Percentiles rank a stretch among this genome's conserved stretches.
Evolutionary conservation across 352 stramenopile genomes (phyloP).

Genomic region (Globisporangium spiculum): DNA sequence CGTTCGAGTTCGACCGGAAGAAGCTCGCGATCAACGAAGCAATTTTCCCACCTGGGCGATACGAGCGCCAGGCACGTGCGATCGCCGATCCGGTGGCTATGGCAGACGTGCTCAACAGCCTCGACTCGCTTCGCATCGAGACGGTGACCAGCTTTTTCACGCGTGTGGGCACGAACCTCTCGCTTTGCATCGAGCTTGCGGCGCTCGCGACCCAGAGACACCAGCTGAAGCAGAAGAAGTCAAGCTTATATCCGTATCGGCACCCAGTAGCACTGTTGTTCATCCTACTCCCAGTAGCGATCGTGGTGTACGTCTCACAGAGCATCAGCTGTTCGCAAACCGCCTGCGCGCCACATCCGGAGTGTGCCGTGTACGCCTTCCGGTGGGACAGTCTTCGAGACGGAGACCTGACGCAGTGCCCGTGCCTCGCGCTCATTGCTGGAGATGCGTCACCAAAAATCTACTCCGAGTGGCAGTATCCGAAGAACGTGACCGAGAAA

Average conservation of each 20-base stretch:
- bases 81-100: background rate
- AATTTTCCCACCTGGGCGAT: constrained; percentile 18
- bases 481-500: constrained; percentile 14
- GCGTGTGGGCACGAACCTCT: background rate
- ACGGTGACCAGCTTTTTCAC: background rate
- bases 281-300: background rate
- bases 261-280: constrained; percentile 8
- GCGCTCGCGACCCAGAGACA: background rate
- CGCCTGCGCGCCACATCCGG: constrained; percentile 7
- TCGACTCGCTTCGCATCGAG: background rate
- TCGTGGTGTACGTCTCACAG: background rate
- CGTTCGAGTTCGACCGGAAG: constrained; percentile 25
- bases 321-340: constrained; percentile 1
- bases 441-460: constrained; percentile 9
- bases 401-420: constrained; percentile 19
- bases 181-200: background rate
- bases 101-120: background rate
- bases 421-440: constrained; percentile 32
- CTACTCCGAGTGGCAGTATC: constrained; percentile 23
- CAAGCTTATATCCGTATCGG: constrained; percentile 1
- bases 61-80: constrained; percentile 13
- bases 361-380: constrained; percentile 12
- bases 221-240: background rate
- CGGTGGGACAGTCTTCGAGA: background rate
- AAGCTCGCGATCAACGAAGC: constrained; percentile 22